Evolutionary conservation across 768 basidiomycete genomes (phyloP).

Genomic region (Inosperma sp.): DNA sequence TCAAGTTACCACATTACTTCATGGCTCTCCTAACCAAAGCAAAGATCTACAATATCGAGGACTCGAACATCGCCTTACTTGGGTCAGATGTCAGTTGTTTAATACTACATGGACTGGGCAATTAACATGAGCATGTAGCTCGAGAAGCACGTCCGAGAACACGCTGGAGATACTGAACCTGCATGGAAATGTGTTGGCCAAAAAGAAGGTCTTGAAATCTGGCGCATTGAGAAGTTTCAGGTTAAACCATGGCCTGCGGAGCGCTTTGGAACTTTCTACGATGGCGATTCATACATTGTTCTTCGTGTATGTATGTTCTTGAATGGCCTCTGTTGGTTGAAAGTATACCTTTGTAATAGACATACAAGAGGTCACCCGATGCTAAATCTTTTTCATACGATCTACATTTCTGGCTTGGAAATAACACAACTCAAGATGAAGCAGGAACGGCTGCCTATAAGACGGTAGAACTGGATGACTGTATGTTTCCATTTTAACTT

Average conservation of each 20-base stretch:
- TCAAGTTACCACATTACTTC: not conserved
- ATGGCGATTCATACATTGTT: conserved; percentile 64
- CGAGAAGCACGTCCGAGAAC: conserved; percentile 52
- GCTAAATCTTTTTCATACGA: conserved; percentile 47
- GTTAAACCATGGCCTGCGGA: conserved; percentile 52
- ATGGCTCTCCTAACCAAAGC: conserved; percentile 47
- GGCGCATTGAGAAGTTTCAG: conserved; percentile 55
- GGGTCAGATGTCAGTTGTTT: conserved; percentile 51
- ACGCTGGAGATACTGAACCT: conserved; percentile 45
- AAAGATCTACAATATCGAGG: conserved; percentile 52
- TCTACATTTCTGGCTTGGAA: conserved; percentile 64
- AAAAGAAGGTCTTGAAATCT: conserved; percentile 44
- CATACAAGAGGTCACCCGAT: conserved; percentile 51
- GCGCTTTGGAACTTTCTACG: conserved; percentile 51
- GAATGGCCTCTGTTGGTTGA: not conserved
- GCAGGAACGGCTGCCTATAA: conserved; percentile 62
- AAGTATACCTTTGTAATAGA: conserved; percentile 31
- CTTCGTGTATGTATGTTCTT: conserved; percentile 41
- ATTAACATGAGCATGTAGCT: conserved; percentile 31
- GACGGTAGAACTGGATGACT: conserved; percentile 62
- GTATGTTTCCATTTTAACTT: conserved; percentile 31
- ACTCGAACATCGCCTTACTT: conserved; percentile 58
- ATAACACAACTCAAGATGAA: conserved; percentile 56
- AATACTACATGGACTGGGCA: not conserved
- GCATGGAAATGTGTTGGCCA: conserved; percentile 50